Conservation (phyloP, 2,329 filamentous ascomycete species). For the Lachnellula occidentalis region DNA sequence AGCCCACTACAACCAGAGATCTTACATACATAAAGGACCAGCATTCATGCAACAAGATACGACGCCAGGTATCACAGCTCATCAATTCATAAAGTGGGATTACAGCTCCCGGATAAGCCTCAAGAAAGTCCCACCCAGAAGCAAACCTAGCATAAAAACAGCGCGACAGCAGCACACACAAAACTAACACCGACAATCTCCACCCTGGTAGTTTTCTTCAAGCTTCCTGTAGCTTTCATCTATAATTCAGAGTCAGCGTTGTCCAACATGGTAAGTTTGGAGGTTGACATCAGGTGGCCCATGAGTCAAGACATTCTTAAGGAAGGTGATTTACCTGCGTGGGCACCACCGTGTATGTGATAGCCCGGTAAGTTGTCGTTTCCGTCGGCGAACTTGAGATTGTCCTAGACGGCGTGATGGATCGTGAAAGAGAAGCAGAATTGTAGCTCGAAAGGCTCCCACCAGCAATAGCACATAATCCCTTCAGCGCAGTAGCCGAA, state of each 20-base stretch:
- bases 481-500: neutral
- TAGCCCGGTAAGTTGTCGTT: neutral
- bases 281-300: too few relatives aligned
- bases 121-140: conserved; percentile 7
- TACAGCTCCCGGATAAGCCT: conserved; percentile 7
- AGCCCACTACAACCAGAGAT: too few relatives aligned
- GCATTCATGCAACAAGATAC: neutral
- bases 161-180: conserved; percentile 6
- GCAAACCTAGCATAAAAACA: conserved; percentile 20
- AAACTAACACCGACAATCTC: conserved; percentile 13
- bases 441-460: neutral
- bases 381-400: neutral
- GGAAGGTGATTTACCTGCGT: too few relatives aligned
- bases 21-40: neutral
- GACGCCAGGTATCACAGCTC: neutral
- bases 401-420: neutral
- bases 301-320: neutral
- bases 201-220: neutral
- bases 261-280: too few relatives aligned
- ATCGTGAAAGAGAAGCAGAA: neutral
- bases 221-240: neutral
- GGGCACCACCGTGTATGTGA: neutral
- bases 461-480: neutral
- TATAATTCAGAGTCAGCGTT: too few relatives aligned
- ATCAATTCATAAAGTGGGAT: neutral